Percentiles rank a stretch among this genome's conserved stretches.
Conservation (phyloP, 2,329 filamentous ascomycete species). For the Diplodia intermedia region DNA sequence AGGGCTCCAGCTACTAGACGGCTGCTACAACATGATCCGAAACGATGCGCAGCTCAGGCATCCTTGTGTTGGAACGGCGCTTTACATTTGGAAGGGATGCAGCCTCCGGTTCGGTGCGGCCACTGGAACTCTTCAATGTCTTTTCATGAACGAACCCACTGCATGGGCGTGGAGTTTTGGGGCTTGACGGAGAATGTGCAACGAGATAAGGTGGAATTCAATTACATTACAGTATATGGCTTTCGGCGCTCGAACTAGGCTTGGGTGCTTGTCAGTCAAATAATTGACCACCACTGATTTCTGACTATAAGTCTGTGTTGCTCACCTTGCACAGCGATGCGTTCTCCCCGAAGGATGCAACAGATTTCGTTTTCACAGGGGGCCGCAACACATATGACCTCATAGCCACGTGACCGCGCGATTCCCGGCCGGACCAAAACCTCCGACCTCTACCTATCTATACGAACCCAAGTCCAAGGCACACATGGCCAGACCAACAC, state of each 20-base stretch:
- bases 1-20: slow-evolving; percentile 70
- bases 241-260: neutral
- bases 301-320: neutral
- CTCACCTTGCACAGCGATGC: neutral
- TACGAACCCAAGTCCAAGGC: neutral
- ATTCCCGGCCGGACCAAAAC: slow-evolving; percentile 1
- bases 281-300: neutral
- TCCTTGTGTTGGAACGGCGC: slow-evolving; percentile 6
- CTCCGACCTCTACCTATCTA: slow-evolving; percentile 17
- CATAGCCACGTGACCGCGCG: slow-evolving; percentile 25
- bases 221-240: neutral
- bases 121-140: neutral
- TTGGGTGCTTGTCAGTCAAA: neutral
- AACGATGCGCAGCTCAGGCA: neutral
- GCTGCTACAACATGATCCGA: neutral
- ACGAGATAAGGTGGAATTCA: slow-evolving; percentile 6
- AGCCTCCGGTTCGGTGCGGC: neutral
- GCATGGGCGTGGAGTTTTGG: slow-evolving; percentile 31
- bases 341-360: neutral
- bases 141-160: slow-evolving; percentile 19
- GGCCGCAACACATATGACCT: slow-evolving; percentile 17
- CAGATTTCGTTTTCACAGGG: neutral
- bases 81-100: neutral
- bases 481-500: slow-evolving; percentile 17
- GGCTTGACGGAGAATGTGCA: slow-evolving; percentile 23